Evolutionary conservation across 371 early-diverging fungal species (phyloP).

Genomic region (Mucor velutinosus): DNA sequence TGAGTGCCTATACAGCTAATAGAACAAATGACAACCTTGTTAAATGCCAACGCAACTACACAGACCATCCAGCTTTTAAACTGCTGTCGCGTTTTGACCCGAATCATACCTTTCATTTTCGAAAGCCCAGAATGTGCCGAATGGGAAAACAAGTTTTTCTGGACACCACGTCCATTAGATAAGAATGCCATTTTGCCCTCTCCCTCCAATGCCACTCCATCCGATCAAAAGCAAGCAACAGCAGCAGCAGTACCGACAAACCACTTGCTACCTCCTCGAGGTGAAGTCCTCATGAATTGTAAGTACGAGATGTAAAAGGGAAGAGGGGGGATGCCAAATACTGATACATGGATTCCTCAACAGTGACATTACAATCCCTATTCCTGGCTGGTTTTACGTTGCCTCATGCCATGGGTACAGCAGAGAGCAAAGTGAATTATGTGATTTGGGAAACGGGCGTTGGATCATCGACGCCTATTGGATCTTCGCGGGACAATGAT

Average conservation of each 20-base stretch:
- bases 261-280: constrained; percentile 17
- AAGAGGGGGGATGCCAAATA: not conserved
- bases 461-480: constrained; percentile 67
- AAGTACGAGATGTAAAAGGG: not conserved
- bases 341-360: not conserved
- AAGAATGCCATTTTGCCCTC: not conserved
- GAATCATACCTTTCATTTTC: constrained; percentile 77
- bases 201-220: not conserved
- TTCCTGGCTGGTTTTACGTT: constrained; percentile 80
- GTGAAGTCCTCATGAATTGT: constrained; percentile 25
- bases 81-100: constrained; percentile 75
- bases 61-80: constrained; percentile 64
- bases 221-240: constrained; percentile 12
- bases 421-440: constrained; percentile 55
- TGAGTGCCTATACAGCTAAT: not conserved
- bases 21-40: constrained; percentile 6
- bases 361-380: constrained; percentile 40
- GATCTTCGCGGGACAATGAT: constrained; percentile 65
- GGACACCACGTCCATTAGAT: constrained; percentile 17
- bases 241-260: constrained; percentile 9
- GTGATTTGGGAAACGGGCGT: constrained; percentile 81
- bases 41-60: constrained; percentile 36
- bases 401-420: constrained; percentile 50
- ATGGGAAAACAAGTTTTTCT: constrained; percentile 67
- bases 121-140: constrained; percentile 57